These are phyloP conservation scores for Plectranthus barbatus DNA, from an alignment of 257 asterid species.

Conservation along the genomic window DNA sequence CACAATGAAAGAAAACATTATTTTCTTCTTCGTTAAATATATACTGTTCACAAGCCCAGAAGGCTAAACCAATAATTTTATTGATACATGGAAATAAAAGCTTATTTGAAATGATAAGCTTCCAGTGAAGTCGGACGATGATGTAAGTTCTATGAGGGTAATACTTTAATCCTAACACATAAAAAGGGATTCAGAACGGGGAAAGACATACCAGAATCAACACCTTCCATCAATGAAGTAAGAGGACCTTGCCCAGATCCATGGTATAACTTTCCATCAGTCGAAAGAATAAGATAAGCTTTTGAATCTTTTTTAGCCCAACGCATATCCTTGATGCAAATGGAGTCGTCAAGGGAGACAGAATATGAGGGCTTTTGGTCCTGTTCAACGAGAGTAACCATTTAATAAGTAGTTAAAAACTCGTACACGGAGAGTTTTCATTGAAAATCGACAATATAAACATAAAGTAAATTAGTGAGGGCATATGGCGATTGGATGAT, in stretches of 20 bases:
- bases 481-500: not conserved
- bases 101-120: no score
- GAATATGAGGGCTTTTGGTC: constrained; percentile 73
- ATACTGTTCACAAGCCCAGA: no score
- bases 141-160: constrained; percentile 1
- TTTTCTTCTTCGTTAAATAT: no score
- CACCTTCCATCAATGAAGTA: constrained; percentile 43
- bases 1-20: not conserved
- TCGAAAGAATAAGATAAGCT: constrained; percentile 52
- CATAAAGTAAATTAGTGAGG: not conserved
- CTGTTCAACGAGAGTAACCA: constrained; percentile 27
- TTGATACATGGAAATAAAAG: not conserved
- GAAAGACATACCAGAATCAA: constrained; percentile 63
- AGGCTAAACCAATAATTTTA: constrained; percentile 1
- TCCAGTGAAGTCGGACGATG: not conserved
- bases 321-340: constrained; percentile 50
- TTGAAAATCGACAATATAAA: not conserved
- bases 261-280: constrained; percentile 49
- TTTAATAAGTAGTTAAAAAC: constrained; percentile 7
- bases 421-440: not conserved
- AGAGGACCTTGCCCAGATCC: constrained; percentile 68
- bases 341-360: constrained; percentile 48
- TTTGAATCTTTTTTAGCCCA: constrained; percentile 62
- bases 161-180: not conserved
- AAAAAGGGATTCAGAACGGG: constrained; percentile 9